A percentile compares a stretch with the other conserved stretches of the same genome.
phyloP scores from a whole-genome alignment of 148 eudicot species.

The Salicornia ramosissima region DNA sequence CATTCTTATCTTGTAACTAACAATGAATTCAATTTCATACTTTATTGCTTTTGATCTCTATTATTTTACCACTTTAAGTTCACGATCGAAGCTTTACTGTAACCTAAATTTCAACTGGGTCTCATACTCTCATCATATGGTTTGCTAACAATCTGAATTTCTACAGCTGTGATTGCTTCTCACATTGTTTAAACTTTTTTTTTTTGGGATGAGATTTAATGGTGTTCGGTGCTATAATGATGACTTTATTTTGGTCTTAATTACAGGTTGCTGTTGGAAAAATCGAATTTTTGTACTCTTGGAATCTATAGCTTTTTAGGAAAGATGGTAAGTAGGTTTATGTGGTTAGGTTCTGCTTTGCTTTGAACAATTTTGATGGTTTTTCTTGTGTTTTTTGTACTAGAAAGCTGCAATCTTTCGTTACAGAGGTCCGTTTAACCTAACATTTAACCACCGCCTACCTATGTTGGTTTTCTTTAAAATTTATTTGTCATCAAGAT shows the following conservation, averaged over 20 bases:
- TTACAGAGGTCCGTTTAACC: neutral
- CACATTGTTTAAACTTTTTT: neutral
- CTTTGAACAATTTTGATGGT: neutral
- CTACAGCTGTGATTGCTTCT: neutral
- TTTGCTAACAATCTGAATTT: neutral
- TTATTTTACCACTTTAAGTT: neutral
- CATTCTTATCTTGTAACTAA: neutral
- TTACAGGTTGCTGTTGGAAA: slow-evolving; percentile 4
- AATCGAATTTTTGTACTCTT: neutral
- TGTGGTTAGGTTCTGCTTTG: neutral
- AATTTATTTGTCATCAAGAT: no score
- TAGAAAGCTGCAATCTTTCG: neutral
- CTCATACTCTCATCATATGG: neutral
- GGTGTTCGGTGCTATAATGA: neutral
- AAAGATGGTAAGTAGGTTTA: slow-evolving; percentile 24
- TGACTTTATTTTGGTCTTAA: neutral
- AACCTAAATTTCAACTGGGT: neutral
- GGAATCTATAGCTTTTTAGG: neutral
- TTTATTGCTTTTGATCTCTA: neutral
- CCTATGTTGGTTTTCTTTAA: no score
- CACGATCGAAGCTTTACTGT: neutral
- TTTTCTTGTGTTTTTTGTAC: neutral
- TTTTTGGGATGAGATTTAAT: neutral
- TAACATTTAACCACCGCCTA: neutral
- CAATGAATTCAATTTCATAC: neutral